phyloP scores from a whole-genome alignment of 139 green algal genomes.

The Tetraselmis striata region DNA sequence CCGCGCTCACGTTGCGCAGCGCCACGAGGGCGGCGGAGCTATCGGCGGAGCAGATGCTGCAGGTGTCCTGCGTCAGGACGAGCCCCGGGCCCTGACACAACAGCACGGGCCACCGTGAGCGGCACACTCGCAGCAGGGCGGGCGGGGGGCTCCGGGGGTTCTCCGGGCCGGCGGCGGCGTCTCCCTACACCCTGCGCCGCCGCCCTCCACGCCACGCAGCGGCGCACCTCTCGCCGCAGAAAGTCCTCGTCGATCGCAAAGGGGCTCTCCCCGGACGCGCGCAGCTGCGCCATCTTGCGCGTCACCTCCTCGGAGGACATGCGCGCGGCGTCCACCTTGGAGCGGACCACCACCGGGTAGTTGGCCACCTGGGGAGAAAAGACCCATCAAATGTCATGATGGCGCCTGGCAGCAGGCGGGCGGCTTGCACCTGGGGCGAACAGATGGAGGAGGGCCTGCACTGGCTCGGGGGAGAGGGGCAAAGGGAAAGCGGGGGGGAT shows the following conservation, averaged over 20 bases:
- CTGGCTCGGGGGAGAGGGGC: too few relatives aligned
- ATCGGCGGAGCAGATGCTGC: constrained; percentile 19
- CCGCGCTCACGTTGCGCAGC: not conserved
- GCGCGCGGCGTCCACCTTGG: constrained; percentile 15
- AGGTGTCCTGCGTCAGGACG: constrained; percentile 57
- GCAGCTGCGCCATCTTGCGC: not conserved
- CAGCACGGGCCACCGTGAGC: too few relatives aligned
- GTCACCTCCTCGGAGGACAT: constrained; percentile 27
- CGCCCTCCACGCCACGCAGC: too few relatives aligned
- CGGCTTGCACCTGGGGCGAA: too few relatives aligned
- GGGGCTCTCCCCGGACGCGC: constrained; percentile 8
- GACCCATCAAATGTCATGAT: too few relatives aligned
- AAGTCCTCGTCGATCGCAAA: constrained; percentile 58
- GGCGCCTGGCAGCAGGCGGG: too few relatives aligned
- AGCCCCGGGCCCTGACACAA: constrained; percentile 37
- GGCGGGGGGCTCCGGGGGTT: too few relatives aligned
- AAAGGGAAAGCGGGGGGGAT: not conserved
- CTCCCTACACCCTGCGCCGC: too few relatives aligned
- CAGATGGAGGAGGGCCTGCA: too few relatives aligned
- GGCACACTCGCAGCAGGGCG: too few relatives aligned
- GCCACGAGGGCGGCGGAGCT: not conserved
- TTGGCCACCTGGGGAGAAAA: not conserved
- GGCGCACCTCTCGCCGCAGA: constrained; percentile 36
- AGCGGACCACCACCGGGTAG: constrained; percentile 19
- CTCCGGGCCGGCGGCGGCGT: too few relatives aligned